These are phyloP conservation scores for Camelina sativa DNA, from an alignment of 345 rosid genomes.

Conservation along the genomic window DNA sequence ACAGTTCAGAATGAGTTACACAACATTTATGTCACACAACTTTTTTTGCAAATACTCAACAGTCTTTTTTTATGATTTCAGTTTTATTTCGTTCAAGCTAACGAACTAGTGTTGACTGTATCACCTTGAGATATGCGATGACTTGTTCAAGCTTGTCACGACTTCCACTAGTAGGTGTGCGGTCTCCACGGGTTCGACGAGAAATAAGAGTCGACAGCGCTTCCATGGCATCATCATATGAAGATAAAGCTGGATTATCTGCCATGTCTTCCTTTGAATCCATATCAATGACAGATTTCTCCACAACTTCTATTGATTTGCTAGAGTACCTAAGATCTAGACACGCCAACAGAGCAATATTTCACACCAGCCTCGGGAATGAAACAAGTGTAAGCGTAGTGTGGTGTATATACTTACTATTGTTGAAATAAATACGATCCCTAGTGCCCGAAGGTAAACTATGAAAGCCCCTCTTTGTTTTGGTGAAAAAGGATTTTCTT, in stretches of 20 bases:
- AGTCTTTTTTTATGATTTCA: slow-evolving; percentile 3
- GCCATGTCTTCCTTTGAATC: slow-evolving; percentile 44
- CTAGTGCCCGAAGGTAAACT: slow-evolving; percentile 5
- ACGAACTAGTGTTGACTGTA: not conserved
- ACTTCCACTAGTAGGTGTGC: slow-evolving; percentile 46
- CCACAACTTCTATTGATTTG: slow-evolving; percentile 49
- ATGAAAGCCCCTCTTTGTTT: not conserved
- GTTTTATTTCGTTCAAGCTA: not conserved
- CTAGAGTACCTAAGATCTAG: slow-evolving; percentile 53
- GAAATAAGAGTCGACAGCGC: slow-evolving; percentile 85
- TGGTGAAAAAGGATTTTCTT: slow-evolving; percentile 6
- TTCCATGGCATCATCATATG: slow-evolving; percentile 79
- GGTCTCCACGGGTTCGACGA: slow-evolving; percentile 63
- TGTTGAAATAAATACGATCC: slow-evolving; percentile 22
- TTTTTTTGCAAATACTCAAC: not conserved
- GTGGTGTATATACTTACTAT: slow-evolving; percentile 32
- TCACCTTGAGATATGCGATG: slow-evolving; percentile 70
- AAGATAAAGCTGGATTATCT: slow-evolving; percentile 52
- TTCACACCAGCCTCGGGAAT: slow-evolving; percentile 10
- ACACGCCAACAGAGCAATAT: slow-evolving; percentile 34
- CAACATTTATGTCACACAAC: slow-evolving; percentile 8
- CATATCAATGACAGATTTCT: slow-evolving; percentile 43
- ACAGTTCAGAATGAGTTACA: slow-evolving; percentile 10
- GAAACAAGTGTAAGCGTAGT: not conserved
- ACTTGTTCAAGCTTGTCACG: slow-evolving; percentile 73